Evolutionary conservation across 2,329 filamentous ascomycete species (phyloP), one percentile per base, ranked within the genome.

Genomic region (Cadophora luteo-olivacea): DNA sequence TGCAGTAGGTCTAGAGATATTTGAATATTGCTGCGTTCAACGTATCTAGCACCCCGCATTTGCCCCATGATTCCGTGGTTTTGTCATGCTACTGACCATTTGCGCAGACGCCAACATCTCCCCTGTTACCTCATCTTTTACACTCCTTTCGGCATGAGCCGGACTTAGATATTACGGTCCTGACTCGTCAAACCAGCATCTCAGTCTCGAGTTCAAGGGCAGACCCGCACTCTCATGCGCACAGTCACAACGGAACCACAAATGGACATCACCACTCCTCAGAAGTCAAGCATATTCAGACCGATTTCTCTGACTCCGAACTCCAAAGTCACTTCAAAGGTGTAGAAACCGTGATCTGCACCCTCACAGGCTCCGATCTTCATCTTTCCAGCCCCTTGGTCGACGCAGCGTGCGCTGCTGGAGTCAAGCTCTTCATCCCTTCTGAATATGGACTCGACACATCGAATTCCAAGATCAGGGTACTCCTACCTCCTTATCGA

Each of bases 361-460:
- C 38, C 38, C 65, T 72, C 29, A 67, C 45, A 25, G 68, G 70
- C 12, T 64, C 64, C 1, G 71, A 72, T 48, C 19, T 71, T n/a
- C 71, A 67, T 25, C 67, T 72, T 24, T 63, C 66, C 2, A 19
- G n/a, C 24, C 12, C 55, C 1, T 1, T 70, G 3, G 29, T 72
- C 2, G 45, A 65, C 16, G 66, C 60, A 14, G 52, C 67, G 19
- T 32, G 32, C 2, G 9, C 48, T 25, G 48, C 67, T 29, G 41
- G 49, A 8, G 41, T 65, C 29, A 67, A 66, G 33, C 41, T 69
- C 11, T 67, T 72, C 52, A 65, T 72, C 4, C 68, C 69, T 1
- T 64, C 66, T 3, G 71, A 71, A 41, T 71, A 64, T 48, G 69
- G 67, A 12, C 66, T 72, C 6, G 69, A 69, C 36, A 72, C 68